Evolutionary conservation across 441 rosid species (phyloP), one percentile per base, ranked within the genome.

Genomic region (Populus hybrid): DNA sequence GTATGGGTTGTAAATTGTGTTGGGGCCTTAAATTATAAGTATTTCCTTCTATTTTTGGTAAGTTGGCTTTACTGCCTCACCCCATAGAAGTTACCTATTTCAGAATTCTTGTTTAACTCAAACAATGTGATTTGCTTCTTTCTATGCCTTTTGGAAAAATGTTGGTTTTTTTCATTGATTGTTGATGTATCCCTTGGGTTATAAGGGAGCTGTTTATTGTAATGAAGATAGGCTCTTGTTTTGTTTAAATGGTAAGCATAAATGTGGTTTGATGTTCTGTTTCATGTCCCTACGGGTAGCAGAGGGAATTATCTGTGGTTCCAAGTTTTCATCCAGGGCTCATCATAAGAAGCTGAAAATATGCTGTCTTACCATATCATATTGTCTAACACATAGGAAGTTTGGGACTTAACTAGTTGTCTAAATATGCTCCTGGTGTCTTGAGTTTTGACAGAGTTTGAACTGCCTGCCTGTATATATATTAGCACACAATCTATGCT

Each of bases 1-100:
- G 97, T 93, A 54, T 93, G 98, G 98, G 98, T 93, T 86, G 98
- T 93, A 72, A 92, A 90, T 81, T 93, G 98, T 73, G 98, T 93
- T 36, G 98, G 98, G 35, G 98, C 94, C 10, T 83, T 89, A 71
- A 93, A 93, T 81, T 93, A 93, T 78, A 93, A 93, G 86, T 93
- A 89, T 74, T 93, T 93, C 75, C 94, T 93, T 82, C 95, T 93
- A 70, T 93, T 93, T 83, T 81, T 93, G 95, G 98, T 91, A 85
- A 76, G 92, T 81, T 70, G 70, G 68, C 76, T 80, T 78, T 82
- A 50, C 50, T 74, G 69, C 59, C 73, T 73, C 34, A 36, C 50
- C 63, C 21, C 2, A 5, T 18, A 11, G 9, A 36, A 32, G 73
- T 63, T 40, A 64, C 34, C 32, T 26, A 30, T 5, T 21, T 1